Evolutionary conservation across 2,329 filamentous ascomycete genomes (phyloP), one percentile per base, ranked within the genome.

Genomic region (Hypoxylon sp.): DNA sequence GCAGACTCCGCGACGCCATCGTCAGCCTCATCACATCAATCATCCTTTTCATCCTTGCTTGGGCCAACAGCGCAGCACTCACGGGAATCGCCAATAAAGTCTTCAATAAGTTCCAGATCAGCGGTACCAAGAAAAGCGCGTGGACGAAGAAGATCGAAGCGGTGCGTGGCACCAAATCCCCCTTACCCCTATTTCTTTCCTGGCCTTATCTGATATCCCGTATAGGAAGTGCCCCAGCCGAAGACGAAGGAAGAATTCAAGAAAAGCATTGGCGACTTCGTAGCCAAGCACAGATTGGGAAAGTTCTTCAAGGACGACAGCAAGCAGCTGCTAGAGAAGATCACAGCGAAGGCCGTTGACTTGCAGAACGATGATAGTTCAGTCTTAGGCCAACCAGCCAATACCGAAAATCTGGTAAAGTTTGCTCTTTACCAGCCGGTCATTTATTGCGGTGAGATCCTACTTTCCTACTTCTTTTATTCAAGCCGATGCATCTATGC

Each of bases 371-470:
- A 65, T 18, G 16, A 50, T 9, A 60, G 16, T 30, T 26, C 62
- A 8, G 40, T 51, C 36, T 45, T 68, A 38, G 42, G 62, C 9
- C 9, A 65, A 52, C 40, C 62, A 7, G 36, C 32, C 3, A 68
- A 68, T 46, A 42, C 55, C 4, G 62, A 68, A 3, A 65, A 63
- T 4, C 62, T 68, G 6, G 48, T 65, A 2, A 65, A 65, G 30
- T 48, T 68, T 44, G 54, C 62, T 5, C 65, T 68, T 9, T 68
- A 68, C 20, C 65, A 65, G 42, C 58, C 58, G 22, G 48, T 68
- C 11, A 63, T 65, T 9, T 68, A 68, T 32, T 68, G 65, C 36
- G 65, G 65, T 65, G 65, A 6, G 16, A n/a, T 5, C 8, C 18
- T 5, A 8, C 28, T 26, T 7, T 24, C 22, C 4, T 3, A 4